These are phyloP conservation scores for Citrus trifoliata DNA, from an alignment of 345 rosid species.

Conservation along the genomic window DNA sequence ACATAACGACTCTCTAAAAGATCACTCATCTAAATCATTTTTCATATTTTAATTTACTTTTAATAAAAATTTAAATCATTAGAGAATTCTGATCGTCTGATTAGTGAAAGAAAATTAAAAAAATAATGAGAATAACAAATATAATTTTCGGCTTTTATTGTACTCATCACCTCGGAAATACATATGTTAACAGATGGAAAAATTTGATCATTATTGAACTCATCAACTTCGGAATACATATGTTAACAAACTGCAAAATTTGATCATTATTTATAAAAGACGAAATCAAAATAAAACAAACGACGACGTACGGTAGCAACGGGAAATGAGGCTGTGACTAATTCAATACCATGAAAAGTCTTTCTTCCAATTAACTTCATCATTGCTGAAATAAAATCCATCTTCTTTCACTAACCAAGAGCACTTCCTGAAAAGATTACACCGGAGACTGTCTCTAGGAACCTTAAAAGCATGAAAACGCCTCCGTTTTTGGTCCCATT, in stretches of 20 bases:
- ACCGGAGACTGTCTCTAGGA: conserved; percentile 52
- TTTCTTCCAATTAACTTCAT: conserved; percentile 79
- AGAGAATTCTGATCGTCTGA: not conserved
- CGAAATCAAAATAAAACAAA: too few species aligned
- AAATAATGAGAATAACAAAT: too few species aligned
- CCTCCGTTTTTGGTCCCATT: conserved; percentile 60
- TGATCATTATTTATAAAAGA: too few species aligned
- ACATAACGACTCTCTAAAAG: too few species aligned
- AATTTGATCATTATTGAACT: not conserved
- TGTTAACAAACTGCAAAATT: not conserved
- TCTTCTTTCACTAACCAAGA: conserved; percentile 90
- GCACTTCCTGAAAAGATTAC: conserved; percentile 60
- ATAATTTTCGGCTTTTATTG: too few species aligned
- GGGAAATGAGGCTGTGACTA: not conserved
- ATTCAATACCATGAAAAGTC: conserved; percentile 64
- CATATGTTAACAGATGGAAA: not conserved
- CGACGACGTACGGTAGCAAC: too few species aligned
- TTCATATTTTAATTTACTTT: too few species aligned
- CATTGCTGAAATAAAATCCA: conserved; percentile 80
- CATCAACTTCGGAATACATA: too few species aligned
- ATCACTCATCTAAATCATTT: too few species aligned
- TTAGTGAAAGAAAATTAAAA: too few species aligned
- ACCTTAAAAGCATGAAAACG: conserved; percentile 64
- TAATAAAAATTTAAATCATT: too few species aligned
- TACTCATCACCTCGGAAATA: too few species aligned